Evolutionary conservation across 352 stramenopile species (phyloP).

Genomic region (Elongisporangium undulatum): DNA sequence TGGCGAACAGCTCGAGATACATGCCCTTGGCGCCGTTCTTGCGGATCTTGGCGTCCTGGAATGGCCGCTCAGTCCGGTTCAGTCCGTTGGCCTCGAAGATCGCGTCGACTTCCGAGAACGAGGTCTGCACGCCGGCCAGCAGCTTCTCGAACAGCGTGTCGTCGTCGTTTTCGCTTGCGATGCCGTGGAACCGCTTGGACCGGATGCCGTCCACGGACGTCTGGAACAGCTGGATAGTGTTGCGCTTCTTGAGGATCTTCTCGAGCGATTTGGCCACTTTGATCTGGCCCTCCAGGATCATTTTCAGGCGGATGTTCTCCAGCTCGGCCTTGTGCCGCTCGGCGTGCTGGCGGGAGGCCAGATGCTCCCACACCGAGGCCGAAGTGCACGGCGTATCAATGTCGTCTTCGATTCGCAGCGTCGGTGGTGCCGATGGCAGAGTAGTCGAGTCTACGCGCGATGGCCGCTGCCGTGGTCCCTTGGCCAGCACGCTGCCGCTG

Average conservation of each 20-base stretch:
- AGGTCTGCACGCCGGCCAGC: slow-evolving; percentile 4
- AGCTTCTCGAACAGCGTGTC: slow-evolving; percentile 6
- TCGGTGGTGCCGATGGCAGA: neutral
- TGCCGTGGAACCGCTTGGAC: neutral
- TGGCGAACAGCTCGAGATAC: slow-evolving; percentile 15
- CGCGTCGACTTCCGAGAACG: slow-evolving; percentile 5
- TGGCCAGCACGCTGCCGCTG: neutral
- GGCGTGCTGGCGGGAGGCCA: slow-evolving; percentile 29
- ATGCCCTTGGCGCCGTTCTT: slow-evolving; percentile 8
- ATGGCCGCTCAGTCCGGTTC: slow-evolving; percentile 1
- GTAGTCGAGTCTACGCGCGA: neutral
- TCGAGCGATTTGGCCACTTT: slow-evolving; percentile 39
- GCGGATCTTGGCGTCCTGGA: slow-evolving; percentile 12
- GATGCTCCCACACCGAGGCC: slow-evolving; percentile 32
- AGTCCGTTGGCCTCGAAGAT: slow-evolving; percentile 4
- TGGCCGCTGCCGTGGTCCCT: neutral
- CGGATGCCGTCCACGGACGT: neutral
- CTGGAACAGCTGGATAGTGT: slow-evolving; percentile 15
- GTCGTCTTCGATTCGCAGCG: neutral
- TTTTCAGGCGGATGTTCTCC: slow-evolving; percentile 40
- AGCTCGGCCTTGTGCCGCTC: slow-evolving; percentile 35
- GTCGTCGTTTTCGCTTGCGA: neutral
- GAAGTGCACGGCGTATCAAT: neutral
- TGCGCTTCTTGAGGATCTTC: slow-evolving; percentile 25
- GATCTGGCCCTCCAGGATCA: slow-evolving; percentile 45